Conservation (phyloP, 23 red algal species). For the Chondrus crispus region DNA sequence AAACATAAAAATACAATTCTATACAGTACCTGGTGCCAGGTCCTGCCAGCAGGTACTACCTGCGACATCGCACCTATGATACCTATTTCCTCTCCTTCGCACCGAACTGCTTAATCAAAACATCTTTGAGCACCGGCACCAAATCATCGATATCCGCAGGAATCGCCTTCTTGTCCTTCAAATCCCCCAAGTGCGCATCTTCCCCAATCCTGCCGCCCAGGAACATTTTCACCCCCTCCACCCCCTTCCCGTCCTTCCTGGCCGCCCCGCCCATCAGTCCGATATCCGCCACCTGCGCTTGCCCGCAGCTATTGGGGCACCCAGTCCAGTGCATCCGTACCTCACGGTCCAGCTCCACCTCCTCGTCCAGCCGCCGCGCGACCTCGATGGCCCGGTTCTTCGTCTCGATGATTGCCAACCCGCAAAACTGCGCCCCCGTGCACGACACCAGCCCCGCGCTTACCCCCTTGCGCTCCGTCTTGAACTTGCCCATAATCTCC, state of each 20-base stretch:
- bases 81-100: too few species aligned
- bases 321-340: conserved; percentile 93
- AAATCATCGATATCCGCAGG: conserved; percentile 62
- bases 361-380: conserved; percentile 51
- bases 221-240: conserved; percentile 83
- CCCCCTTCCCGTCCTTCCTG: conserved; percentile 71
- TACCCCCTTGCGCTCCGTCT: conserved; percentile 26
- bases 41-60: too few species aligned
- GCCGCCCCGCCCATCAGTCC: conserved; percentile 82
- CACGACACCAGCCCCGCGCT: conserved; percentile 70
- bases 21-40: too few species aligned
- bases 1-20: too few species aligned
- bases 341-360: conserved; percentile 43
- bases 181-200: conserved; percentile 44
- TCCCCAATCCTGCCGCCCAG: conserved; percentile 74
- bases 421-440: conserved; percentile 87
- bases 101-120: conserved; percentile 64
- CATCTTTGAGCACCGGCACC: conserved; percentile 42
- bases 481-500: conserved; percentile 49
- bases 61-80: too few species aligned
- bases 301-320: conserved; percentile 86
- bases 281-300: conserved; percentile 92
- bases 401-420: conserved; percentile 75
- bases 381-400: conserved; percentile 80
- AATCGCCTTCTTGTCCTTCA: conserved; percentile 6